phyloP scores from a whole-genome alignment of 208 protist species.

The Novymonas esmeraldas region DNA sequence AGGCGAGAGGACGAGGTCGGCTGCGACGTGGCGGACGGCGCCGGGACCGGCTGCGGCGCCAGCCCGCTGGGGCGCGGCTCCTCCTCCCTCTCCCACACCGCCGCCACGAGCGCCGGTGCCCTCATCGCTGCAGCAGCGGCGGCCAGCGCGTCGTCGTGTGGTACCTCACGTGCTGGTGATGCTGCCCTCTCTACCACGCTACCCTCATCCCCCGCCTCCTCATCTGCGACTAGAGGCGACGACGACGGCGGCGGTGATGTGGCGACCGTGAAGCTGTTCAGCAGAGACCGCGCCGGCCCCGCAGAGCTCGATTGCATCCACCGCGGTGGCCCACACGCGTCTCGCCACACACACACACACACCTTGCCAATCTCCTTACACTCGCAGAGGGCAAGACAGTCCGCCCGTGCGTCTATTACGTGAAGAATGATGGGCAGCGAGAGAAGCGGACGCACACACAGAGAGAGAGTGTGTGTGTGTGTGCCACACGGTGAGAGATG shows the following conservation, averaged over 20 bases:
- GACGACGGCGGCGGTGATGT: conserved; percentile 13
- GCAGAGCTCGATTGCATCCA: conserved; percentile 18
- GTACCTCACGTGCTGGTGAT: neutral
- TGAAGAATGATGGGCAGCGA: no score
- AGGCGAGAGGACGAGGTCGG: neutral
- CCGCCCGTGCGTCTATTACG: no score
- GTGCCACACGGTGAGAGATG: no score
- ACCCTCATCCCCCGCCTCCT: neutral
- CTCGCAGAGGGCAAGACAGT: no score
- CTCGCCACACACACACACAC: neutral
- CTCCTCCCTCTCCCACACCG: conserved; percentile 4
- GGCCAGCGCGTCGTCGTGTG: neutral
- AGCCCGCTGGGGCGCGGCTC: conserved; percentile 18
- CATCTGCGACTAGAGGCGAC: neutral
- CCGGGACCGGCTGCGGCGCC: conserved; percentile 20
- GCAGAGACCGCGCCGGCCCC: conserved; percentile 22
- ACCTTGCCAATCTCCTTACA: no score
- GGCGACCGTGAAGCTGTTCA: conserved; percentile 28
- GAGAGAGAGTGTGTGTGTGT: no score
- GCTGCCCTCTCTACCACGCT: neutral
- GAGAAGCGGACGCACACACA: no score
- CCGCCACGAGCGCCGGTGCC: neutral
- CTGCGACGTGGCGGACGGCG: neutral
- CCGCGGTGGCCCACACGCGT: neutral
- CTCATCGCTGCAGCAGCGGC: neutral